Percentiles rank a stretch among this genome's conserved stretches.
Evolutionary conservation across 257 asterid genomes (phyloP).

Genomic region (Echium plantagineum): DNA sequence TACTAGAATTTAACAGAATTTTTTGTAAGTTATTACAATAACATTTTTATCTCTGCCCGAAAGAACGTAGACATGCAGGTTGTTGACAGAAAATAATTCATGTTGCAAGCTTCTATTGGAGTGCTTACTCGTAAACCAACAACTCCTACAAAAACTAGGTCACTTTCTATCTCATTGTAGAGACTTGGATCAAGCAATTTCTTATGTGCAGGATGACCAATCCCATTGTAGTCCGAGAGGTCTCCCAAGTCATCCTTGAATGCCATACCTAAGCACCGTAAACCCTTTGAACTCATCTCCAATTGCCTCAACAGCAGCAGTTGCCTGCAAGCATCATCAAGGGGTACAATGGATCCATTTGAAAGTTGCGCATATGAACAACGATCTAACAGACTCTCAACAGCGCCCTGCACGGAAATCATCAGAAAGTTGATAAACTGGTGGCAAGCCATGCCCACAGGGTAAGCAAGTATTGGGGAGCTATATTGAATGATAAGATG

Average conservation of each 20-base stretch:
- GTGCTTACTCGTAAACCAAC: constrained; percentile 72
- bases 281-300: constrained; percentile 75
- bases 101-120: background rate
- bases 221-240: constrained; percentile 50
- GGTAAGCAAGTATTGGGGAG: background rate
- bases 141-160: constrained; percentile 67
- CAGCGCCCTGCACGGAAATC: constrained; percentile 62
- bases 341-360: constrained; percentile 48
- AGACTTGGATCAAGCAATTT: constrained; percentile 61
- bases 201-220: constrained; percentile 56
- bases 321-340: constrained; percentile 54
- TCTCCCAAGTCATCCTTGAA: constrained; percentile 73
- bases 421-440: constrained; percentile 2
- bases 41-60: background rate
- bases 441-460: background rate
- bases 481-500: background rate
- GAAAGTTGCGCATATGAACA: constrained; percentile 58
- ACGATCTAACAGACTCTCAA: constrained; percentile 76
- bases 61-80: background rate
- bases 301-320: constrained; percentile 38
- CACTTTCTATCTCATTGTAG: constrained; percentile 63
- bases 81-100: background rate
- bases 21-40: background rate
- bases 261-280: constrained; percentile 78
- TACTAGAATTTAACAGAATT: background rate